Evolutionary conservation across 768 basidiomycete genomes (phyloP).

Genomic region (Lentinula sp.): DNA sequence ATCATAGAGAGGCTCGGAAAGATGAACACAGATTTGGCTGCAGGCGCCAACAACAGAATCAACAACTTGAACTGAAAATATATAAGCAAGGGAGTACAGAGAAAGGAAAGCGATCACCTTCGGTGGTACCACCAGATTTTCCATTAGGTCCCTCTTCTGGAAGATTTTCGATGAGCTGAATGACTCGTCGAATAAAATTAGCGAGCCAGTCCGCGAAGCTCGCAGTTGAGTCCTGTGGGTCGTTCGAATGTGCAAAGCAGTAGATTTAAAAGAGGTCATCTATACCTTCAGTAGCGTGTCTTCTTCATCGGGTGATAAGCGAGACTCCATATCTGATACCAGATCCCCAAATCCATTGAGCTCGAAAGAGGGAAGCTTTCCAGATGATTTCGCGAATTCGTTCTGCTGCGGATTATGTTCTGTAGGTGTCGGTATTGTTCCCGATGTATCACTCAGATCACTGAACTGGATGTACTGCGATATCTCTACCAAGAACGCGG

Average conservation of each 20-base stretch:
- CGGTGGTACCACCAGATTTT: slow-evolving; percentile 53
- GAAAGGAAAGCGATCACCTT: slow-evolving; percentile 36
- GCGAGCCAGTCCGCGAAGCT: slow-evolving; percentile 80
- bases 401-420: slow-evolving; percentile 27
- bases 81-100: slow-evolving; percentile 8
- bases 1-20: slow-evolving; percentile 71
- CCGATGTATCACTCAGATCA: slow-evolving; percentile 44
- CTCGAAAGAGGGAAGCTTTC: slow-evolving; percentile 28
- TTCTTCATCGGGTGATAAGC: slow-evolving; percentile 57
- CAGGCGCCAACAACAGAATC: slow-evolving; percentile 74
- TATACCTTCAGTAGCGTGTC: slow-evolving; percentile 56
- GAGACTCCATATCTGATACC: slow-evolving; percentile 30
- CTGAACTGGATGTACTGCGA: slow-evolving; percentile 72
- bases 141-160: slow-evolving; percentile 74
- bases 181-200: slow-evolving; percentile 73
- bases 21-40: slow-evolving; percentile 70
- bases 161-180: slow-evolving; percentile 77
- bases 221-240: slow-evolving; percentile 52
- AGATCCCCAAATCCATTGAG: slow-evolving; percentile 32
- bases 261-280: background rate
- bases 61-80: slow-evolving; percentile 55
- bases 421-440: slow-evolving; percentile 17
- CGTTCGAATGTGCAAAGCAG: background rate
- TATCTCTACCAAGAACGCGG: slow-evolving; percentile 68
- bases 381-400: slow-evolving; percentile 14